Evolutionary conservation across 306 rosid species (phyloP).

Genomic region (Quercus wislizeni): DNA sequence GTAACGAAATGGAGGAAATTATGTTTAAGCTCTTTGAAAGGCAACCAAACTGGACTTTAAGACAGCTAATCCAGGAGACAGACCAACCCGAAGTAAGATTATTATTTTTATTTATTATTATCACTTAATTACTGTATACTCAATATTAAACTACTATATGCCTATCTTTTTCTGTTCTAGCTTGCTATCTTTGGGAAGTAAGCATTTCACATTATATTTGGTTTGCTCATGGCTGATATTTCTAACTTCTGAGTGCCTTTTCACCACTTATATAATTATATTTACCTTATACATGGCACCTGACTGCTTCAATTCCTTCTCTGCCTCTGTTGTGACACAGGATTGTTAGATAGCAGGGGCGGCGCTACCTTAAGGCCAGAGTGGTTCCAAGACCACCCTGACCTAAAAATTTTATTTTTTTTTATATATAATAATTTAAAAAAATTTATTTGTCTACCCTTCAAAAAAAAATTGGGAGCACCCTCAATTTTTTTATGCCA

Average conservation of each 20-base stretch:
- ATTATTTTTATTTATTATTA: background rate
- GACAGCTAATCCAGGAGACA: constrained; percentile 74
- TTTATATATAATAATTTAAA: too few relatives aligned
- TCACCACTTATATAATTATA: background rate
- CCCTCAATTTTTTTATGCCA: too few relatives aligned
- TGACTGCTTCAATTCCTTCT: background rate
- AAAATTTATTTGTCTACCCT: too few relatives aligned
- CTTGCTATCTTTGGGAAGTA: background rate
- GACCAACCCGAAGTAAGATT: constrained; percentile 91
- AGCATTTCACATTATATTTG: background rate
- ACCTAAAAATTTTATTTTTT: too few relatives aligned
- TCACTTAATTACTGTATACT: background rate
- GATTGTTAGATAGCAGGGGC: background rate
- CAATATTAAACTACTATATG: too few relatives aligned
- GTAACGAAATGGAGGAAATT: constrained; percentile 81
- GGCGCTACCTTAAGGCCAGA: too few relatives aligned
- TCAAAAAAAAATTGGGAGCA: too few relatives aligned
- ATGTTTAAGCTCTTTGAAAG: constrained; percentile 82
- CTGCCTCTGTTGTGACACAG: background rate
- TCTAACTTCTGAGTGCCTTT: background rate
- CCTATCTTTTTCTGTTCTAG: background rate
- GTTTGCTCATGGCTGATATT: background rate
- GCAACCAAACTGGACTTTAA: constrained; percentile 74
- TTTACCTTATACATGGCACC: background rate
- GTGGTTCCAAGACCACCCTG: too few relatives aligned